Evolutionary conservation across 345 rosid genomes (phyloP).

Genomic region (Rhizophora apiculata): DNA sequence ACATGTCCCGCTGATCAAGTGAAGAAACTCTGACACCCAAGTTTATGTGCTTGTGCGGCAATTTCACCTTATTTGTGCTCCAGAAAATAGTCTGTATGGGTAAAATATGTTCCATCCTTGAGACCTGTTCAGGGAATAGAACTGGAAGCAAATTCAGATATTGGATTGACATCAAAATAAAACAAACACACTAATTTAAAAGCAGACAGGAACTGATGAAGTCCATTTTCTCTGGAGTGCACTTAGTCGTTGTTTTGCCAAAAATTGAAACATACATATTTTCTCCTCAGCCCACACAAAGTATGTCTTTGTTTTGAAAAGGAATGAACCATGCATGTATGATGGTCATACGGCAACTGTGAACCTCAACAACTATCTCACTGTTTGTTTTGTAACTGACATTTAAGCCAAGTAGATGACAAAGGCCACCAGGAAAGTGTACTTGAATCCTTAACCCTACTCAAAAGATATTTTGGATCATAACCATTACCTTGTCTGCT

Average conservation of each 20-base stretch:
- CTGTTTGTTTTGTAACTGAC: background rate
- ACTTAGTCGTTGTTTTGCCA: too few relatives aligned
- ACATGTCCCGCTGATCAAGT: conserved; percentile 62
- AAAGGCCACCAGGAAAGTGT: background rate
- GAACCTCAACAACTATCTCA: background rate
- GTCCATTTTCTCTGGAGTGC: too few relatives aligned
- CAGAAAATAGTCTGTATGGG: conserved; percentile 53
- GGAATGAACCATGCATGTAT: too few relatives aligned
- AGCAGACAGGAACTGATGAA: background rate
- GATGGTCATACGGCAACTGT: background rate
- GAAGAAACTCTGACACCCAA: conserved; percentile 74
- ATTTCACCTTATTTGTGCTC: conserved; percentile 34
- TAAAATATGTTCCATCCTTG: conserved; percentile 65
- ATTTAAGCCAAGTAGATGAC: background rate
- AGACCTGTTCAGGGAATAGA: conserved; percentile 75
- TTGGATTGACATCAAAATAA: conserved; percentile 19
- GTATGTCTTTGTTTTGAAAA: too few relatives aligned
- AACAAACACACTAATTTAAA: background rate
- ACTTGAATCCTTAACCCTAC: background rate
- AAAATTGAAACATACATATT: too few relatives aligned
- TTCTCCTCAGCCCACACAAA: too few relatives aligned
- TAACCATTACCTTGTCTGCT: conserved; percentile 61
- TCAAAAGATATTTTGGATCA: background rate
- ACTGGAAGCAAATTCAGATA: conserved; percentile 54
- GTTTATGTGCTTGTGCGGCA: conserved; percentile 40